Evolutionary conservation across 2,329 filamentous ascomycete species (phyloP), one percentile per base, ranked within the genome.

Genomic region (Trichothecium roseum): DNA sequence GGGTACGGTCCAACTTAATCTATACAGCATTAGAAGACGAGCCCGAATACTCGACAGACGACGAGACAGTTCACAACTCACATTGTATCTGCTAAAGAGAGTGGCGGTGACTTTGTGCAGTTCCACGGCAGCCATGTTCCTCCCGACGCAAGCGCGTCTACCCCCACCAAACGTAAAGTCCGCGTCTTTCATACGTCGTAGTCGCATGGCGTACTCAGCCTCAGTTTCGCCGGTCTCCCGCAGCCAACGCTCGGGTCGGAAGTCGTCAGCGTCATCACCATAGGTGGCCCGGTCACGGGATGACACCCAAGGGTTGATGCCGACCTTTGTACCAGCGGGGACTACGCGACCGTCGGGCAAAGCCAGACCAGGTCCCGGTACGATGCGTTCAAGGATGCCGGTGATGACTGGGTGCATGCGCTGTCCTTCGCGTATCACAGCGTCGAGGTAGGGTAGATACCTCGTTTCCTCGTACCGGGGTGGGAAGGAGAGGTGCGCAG

Each of bases 311-410:
- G 60, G 54, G 30, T 59, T 65, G 36, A 66, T 58, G 4, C 62
- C 62, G 0, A 66, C 54, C n/a, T 54, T 48, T 0, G 54, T 54
- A 4, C 61, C 60, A 0, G 44, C 47, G 0, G 59, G 56, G 4
- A 65, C 45, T 22, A 54, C 71, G 13, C 66, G 54, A 2, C 78
- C 80, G 20, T 56, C 48, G 1, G 69, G 53, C 13, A 47, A 52
- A 1, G 41, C 47, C 6, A 69, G 65, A 8, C 81, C 81, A 15
- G 70, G 63, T 0, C 65, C 56, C 0, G 84, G 84, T 1, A 72
- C 68, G 14, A 66, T 48, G 2, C 72, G 65, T 45, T 73, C 66
- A 13, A 74, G 54, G 4, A 62, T 47, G 42, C 71, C 57, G 8
- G 57, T 62, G 3, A 72, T 54, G 3, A 56, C 59, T 1, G 70